Evolutionary conservation across 75 land plant species (phyloP).

Genomic region (Picea sitchensis): DNA sequence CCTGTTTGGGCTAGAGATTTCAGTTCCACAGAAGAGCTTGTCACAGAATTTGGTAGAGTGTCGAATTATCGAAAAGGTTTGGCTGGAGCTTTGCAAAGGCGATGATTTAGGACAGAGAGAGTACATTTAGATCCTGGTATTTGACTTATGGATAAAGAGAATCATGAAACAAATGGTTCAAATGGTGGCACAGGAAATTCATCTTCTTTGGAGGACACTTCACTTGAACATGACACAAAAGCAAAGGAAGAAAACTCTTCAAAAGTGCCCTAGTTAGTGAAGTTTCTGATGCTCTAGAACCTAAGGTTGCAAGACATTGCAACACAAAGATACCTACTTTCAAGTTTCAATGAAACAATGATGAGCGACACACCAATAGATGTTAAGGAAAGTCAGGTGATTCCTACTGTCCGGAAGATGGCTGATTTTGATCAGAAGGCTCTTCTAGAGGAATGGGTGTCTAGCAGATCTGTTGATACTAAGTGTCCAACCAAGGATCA

Average conservation of each 20-base stretch:
- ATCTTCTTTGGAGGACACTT: not conserved
- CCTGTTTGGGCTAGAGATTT: conserved; percentile 93
- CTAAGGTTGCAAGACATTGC: conserved; percentile 1
- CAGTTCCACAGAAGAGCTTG: conserved; percentile 70
- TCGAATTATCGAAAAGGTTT: conserved; percentile 84
- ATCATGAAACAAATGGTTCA: conserved; percentile 16
- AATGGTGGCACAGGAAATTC: no score
- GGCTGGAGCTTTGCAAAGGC: conserved; percentile 87
- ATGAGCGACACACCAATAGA: not conserved
- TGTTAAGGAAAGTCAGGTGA: not conserved
- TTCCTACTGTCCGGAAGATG: conserved; percentile 87
- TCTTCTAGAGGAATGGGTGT: conserved; percentile 93
- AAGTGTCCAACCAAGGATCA: conserved; percentile 46
- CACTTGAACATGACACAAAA: not conserved
- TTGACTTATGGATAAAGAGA: conserved; percentile 84
- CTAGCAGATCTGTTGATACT: conserved; percentile 45
- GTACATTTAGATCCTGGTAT: conserved; percentile 93
- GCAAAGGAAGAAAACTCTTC: conserved; percentile 14
- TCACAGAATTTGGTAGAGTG: conserved; percentile 93
- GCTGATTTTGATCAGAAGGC: conserved; percentile 97
- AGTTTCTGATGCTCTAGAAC: conserved; percentile 9
- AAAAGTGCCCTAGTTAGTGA: not conserved
- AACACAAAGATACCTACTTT: not conserved
- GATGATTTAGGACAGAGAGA: conserved; percentile 98
- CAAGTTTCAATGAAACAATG: not conserved